phyloP scores from a whole-genome alignment of 2,329 filamentous ascomycete genomes.

The Xylariaceae sp. region DNA sequence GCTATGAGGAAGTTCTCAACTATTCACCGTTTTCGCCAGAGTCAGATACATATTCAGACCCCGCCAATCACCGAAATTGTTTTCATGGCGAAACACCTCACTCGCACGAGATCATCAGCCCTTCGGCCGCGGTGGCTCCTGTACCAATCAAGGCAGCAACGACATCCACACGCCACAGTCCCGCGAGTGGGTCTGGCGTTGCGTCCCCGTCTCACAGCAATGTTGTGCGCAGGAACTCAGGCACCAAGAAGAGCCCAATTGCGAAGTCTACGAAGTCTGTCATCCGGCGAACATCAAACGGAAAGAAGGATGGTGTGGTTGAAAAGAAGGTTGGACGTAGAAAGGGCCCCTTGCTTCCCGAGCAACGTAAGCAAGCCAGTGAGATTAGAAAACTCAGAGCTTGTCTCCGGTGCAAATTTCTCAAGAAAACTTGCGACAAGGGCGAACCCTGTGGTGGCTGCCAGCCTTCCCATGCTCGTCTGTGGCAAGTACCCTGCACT shows the following conservation, averaged over 20 bases:
- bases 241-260: slow-evolving; percentile 70
- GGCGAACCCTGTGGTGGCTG: slow-evolving; percentile 94
- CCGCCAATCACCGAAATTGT: slow-evolving; percentile 57
- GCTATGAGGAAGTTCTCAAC: slow-evolving; percentile 77
- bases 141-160: slow-evolving; percentile 64
- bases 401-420: slow-evolving; percentile 93
- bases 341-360: slow-evolving; percentile 82
- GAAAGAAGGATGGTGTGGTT: slow-evolving; percentile 70
- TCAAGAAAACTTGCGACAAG: slow-evolving; percentile 99
- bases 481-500: slow-evolving; percentile 97
- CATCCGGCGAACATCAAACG: slow-evolving; percentile 70
- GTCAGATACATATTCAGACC: slow-evolving; percentile 70
- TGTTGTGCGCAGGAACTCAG: slow-evolving; percentile 63
- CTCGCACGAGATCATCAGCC: slow-evolving; percentile 59
- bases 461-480: slow-evolving; percentile 87
- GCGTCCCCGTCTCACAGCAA: slow-evolving; percentile 57
- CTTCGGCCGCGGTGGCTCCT: slow-evolving; percentile 62
- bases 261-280: slow-evolving; percentile 80
- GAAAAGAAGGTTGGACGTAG: slow-evolving; percentile 94
- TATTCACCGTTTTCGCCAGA: slow-evolving; percentile 78
- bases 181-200: slow-evolving; percentile 57
- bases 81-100: slow-evolving; percentile 53
- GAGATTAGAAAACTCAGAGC: slow-evolving; percentile 94
- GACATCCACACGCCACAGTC: slow-evolving; percentile 55
- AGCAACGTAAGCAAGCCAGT: slow-evolving; percentile 93